These are phyloP conservation scores for Violaceomyces palustris DNA, from an alignment of 1,284 basidiomycete genomes.

Conservation along the genomic window DNA sequence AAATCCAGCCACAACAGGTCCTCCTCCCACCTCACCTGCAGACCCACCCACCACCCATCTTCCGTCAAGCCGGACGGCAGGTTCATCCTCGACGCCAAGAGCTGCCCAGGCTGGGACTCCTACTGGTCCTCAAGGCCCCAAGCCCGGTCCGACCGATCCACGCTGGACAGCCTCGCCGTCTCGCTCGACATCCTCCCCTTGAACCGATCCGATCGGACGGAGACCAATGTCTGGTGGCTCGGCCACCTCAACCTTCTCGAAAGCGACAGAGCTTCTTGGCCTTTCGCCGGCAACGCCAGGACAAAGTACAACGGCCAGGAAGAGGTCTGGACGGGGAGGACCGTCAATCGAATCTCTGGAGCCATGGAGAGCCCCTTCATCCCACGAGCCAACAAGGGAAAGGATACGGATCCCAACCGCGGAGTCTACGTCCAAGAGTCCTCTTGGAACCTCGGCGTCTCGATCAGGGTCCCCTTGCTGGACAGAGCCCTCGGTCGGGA, in stretches of 20 bases:
- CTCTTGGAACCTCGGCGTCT: conserved; percentile 24
- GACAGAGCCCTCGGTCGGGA: conserved; percentile 3
- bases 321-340: conserved; percentile 19
- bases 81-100: conserved; percentile 13
- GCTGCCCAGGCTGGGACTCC: conserved; percentile 21
- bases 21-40: background rate
- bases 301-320: conserved; percentile 10
- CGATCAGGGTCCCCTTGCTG: conserved; percentile 20
- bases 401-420: conserved; percentile 4
- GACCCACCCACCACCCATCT: background rate
- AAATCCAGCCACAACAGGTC: conserved; percentile 1
- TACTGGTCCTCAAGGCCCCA: conserved; percentile 12
- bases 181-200: conserved; percentile 9
- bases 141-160: conserved; percentile 1
- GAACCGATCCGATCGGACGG: background rate
- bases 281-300: conserved; percentile 26
- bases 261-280: conserved; percentile 30
- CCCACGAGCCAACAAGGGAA: conserved; percentile 2
- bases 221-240: conserved; percentile 28
- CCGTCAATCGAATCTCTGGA: conserved; percentile 31
- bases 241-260: conserved; percentile 20
- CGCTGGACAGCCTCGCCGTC: conserved; percentile 20
- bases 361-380: conserved; percentile 38
- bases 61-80: conserved; percentile 14
- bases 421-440: conserved; percentile 28